Conservation (phyloP, 768 basidiomycete species). For the Suillus alpinus region DNA sequence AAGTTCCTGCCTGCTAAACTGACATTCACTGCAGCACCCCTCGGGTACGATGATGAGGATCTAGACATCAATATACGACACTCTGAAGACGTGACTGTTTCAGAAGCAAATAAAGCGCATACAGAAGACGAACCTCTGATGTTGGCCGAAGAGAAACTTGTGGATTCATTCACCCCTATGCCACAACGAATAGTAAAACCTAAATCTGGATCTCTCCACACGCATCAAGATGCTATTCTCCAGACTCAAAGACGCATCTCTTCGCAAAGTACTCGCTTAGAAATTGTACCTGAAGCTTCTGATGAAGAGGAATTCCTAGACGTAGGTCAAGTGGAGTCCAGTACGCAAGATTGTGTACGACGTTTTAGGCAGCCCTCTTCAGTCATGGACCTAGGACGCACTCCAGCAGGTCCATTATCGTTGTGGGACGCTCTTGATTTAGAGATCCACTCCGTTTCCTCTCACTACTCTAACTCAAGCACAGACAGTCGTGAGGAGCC, state of each 20-base stretch:
- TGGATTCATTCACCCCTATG: conserved; percentile 3
- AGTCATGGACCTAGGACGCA: conserved; percentile 13
- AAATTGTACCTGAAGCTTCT: conserved; percentile 14
- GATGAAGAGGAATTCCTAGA: conserved; percentile 16
- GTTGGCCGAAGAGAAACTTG: background rate
- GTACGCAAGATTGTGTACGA: background rate
- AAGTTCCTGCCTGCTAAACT: background rate
- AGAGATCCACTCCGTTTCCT: conserved; percentile 24
- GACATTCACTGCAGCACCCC: background rate
- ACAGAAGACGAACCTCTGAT: background rate
- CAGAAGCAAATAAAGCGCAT: background rate
- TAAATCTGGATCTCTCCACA: background rate
- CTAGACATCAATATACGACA: conserved; percentile 2
- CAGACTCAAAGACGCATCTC: conserved; percentile 11
- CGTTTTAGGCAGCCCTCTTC: background rate
- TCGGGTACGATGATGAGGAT: conserved; percentile 11
- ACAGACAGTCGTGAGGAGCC: conserved; percentile 14
- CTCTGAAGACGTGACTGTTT: conserved; percentile 2
- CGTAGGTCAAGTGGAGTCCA: conserved; percentile 7
- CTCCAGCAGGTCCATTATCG: conserved; percentile 25
- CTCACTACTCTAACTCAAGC: conserved; percentile 10
- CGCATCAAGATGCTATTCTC: background rate
- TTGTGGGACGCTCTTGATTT: conserved; percentile 48
- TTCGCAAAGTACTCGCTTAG: conserved; percentile 7
- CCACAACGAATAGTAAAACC: conserved; percentile 5